Conservation (phyloP, 2,329 filamentous ascomycete species). For the Ophiocordyceps polyrhachis-furcata region DNA sequence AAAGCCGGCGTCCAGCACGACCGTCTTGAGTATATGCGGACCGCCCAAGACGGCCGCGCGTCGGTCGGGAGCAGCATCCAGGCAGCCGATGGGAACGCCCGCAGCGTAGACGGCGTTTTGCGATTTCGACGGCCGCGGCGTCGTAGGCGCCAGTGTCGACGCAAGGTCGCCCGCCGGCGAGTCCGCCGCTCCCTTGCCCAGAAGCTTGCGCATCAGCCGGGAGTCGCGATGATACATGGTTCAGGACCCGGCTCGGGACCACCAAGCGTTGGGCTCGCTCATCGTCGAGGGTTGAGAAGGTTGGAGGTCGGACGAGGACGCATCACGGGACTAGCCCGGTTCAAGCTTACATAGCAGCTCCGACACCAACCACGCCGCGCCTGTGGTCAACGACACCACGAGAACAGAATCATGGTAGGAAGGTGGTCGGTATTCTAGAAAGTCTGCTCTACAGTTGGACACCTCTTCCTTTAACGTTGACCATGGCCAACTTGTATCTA, state of each 20-base stretch:
- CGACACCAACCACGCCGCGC: too few species aligned
- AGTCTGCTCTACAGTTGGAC: too few species aligned
- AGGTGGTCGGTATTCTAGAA: too few species aligned
- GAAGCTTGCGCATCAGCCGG: conserved; percentile 41
- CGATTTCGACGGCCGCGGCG: conserved; percentile 31
- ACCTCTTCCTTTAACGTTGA: too few species aligned
- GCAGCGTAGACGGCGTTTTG: conserved; percentile 35
- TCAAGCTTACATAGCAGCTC: too few species aligned
- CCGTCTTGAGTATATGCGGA: conserved; percentile 39
- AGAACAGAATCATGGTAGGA: too few species aligned
- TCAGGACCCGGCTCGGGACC: conserved; percentile 8
- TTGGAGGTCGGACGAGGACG: neutral
- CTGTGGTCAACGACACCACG: too few species aligned
- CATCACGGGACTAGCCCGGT: too few species aligned
- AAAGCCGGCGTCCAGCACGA: conserved; percentile 31
- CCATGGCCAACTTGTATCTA: too few species aligned
- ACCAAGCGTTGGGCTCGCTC: neutral
- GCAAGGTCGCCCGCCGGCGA: conserved; percentile 23
- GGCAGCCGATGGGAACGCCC: conserved; percentile 32
- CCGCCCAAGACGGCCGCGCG: conserved; percentile 37
- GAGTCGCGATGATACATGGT: conserved; percentile 33
- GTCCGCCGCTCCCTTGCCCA: conserved; percentile 32
- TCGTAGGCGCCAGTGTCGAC: conserved; percentile 26
- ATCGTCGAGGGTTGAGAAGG: neutral
- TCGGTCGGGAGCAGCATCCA: conserved; percentile 40